Evolutionary conservation across 2,329 filamentous ascomycete genomes (phyloP).

Genomic region (Pseudogymnoascus sp.): DNA sequence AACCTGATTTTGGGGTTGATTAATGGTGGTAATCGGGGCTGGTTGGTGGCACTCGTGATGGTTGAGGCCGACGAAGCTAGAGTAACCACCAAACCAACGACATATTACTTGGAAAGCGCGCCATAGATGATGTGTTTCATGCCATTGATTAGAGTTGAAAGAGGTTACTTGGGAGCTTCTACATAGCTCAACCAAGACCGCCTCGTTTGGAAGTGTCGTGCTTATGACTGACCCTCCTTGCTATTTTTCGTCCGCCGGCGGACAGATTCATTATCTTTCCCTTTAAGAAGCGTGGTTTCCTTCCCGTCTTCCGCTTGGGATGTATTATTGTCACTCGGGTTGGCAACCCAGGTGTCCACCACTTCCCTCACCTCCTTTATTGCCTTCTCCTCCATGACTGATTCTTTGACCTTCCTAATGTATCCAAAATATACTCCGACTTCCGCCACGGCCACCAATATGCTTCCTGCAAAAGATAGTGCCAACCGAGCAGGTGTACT

Average conservation of each 20-base stretch:
- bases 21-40: background rate
- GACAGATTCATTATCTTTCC: background rate
- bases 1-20: background rate
- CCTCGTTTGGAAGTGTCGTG: background rate
- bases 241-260: background rate
- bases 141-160: background rate
- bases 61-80: background rate
- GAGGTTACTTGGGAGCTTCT: background rate
- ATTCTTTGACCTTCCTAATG: constrained; percentile 60
- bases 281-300: background rate
- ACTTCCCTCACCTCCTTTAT: constrained; percentile 61
- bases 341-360: constrained; percentile 58
- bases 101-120: background rate
- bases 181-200: background rate
- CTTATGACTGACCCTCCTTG: background rate
- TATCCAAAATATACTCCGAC: constrained; percentile 72
- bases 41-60: background rate
- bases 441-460: constrained; percentile 65
- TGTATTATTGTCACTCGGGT: background rate
- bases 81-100: background rate
- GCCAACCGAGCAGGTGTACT: constrained; percentile 61
- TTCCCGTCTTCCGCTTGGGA: too few relatives aligned
- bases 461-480: constrained; percentile 60
- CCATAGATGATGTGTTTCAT: background rate
- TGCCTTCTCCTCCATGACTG: constrained; percentile 53